phyloP scores from a whole-genome alignment of 176 grass and related monocot genomes.

The Saccharum officinarum region DNA sequence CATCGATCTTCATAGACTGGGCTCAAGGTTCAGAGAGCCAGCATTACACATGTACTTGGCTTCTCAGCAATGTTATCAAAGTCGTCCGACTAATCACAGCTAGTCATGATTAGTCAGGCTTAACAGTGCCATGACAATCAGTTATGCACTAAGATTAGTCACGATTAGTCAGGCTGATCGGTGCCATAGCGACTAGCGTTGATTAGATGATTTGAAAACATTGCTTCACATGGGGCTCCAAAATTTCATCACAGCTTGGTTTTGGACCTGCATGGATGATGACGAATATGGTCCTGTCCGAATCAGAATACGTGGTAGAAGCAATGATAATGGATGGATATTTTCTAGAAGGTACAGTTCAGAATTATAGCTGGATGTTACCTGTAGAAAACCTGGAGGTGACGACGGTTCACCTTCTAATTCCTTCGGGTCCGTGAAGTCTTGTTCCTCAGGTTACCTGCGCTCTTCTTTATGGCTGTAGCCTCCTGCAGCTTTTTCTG shows the following conservation, averaged over 20 bases:
- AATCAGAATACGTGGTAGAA: not conserved
- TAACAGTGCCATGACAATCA: not conserved
- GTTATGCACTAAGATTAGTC: not conserved
- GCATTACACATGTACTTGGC: not conserved
- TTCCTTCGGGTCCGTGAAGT: not conserved
- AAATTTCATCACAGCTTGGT: constrained; percentile 9
- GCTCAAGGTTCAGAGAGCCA: not conserved
- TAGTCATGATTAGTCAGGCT: too few relatives aligned
- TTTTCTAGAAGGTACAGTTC: not conserved
- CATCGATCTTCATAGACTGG: not conserved
- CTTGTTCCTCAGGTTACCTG: not conserved
- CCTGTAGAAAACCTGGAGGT: constrained; percentile 28
- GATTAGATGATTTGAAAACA: not conserved
- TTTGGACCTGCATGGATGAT: constrained; percentile 17
- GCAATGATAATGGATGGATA: not conserved
- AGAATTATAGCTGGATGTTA: not conserved
- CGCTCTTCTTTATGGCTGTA: constrained; percentile 32
- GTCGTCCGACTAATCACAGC: too few relatives aligned
- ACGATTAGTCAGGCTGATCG: not conserved
- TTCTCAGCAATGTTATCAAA: not conserved
- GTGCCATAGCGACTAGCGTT: not conserved
- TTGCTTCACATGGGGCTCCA: not conserved
- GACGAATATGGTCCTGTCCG: not conserved
- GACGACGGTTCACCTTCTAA: not conserved
- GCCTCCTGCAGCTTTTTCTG: constrained; percentile 48